A percentile compares a stretch with the other conserved stretches of the same genome.
Evolutionary conservation across 805 yeast genomes (phyloP).

Genomic region (Torulaspora gathmanii): DNA sequence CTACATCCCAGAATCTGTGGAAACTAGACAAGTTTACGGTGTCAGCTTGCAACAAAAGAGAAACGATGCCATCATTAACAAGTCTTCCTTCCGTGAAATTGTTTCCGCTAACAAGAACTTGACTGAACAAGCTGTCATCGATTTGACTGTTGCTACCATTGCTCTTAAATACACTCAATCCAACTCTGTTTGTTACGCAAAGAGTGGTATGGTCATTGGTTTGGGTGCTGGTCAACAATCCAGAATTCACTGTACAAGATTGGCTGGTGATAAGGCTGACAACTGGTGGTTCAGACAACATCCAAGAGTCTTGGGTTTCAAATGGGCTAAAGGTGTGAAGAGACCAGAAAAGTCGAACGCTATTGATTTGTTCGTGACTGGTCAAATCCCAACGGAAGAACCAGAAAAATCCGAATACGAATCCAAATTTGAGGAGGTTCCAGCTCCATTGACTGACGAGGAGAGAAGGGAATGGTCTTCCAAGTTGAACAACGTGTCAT

Average conservation of each 20-base stretch:
- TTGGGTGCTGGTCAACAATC: conserved; percentile 99
- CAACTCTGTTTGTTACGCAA: conserved; percentile 96
- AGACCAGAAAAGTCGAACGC: conserved; percentile 99
- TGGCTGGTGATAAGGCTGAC: conserved; percentile 99
- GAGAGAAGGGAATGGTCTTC: conserved; percentile 87
- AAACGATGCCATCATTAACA: conserved; percentile 93
- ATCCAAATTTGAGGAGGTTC: conserved; percentile 78
- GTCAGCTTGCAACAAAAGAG: conserved; percentile 93
- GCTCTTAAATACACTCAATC: conserved; percentile 97
- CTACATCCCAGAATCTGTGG: conserved; percentile 73
- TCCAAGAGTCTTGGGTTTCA: conserved; percentile 84
- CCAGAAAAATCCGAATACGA: conserved; percentile 93
- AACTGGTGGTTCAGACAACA: conserved; percentile 99
- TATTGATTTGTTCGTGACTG: conserved; percentile 86
- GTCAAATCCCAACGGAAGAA: conserved; percentile 84
- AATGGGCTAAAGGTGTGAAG: conserved; percentile 98
- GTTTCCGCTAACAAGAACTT: conserved; percentile 81
- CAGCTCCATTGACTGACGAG: conserved; percentile 71
- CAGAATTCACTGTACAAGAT: conserved; percentile 97
- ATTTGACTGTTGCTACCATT: conserved; percentile 94
- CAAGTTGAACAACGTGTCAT: conserved; percentile 78
- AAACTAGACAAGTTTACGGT: conserved; percentile 95
- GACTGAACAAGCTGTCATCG: conserved; percentile 88
- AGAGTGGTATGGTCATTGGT: conserved; percentile 98
- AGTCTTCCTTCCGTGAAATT: conserved; percentile 84